Conservation (phyloP, 768 basidiomycete species). For the Rhodotorula graminis region DNA sequence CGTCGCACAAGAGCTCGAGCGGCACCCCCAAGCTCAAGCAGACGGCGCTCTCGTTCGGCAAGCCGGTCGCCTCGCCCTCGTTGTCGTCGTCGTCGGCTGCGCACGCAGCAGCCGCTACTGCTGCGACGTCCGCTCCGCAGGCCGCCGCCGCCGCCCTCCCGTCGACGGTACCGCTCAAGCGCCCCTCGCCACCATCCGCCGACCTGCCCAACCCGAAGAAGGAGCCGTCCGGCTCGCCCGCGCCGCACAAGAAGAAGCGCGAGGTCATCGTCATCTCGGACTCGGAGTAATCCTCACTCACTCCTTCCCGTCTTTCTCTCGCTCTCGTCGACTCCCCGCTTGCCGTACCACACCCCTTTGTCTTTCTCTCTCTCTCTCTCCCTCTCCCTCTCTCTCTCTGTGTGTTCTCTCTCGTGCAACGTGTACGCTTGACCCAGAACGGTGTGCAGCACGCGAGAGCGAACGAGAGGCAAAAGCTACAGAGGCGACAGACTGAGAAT, state of each 20-base stretch:
- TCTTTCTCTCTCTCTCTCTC: too few species aligned
- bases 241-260: not conserved
- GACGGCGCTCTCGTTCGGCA: constrained; percentile 4
- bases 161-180: not conserved
- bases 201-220: too few species aligned
- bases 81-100: not conserved
- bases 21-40: constrained; percentile 1
- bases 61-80: not conserved
- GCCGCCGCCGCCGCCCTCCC: not conserved
- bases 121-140: not conserved
- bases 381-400: too few species aligned
- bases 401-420: too few species aligned
- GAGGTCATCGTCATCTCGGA: constrained; percentile 6
- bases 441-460: too few species aligned
- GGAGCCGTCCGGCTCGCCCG: not conserved
- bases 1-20: not conserved
- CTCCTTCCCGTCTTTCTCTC: not conserved
- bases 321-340: not conserved
- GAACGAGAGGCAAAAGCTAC: not conserved
- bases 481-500: too few species aligned
- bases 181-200: not conserved
- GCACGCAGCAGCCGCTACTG: too few species aligned
- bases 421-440: too few species aligned
- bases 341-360: not conserved
- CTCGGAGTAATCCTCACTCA: not conserved